phyloP scores from a whole-genome alignment of 108 stramenopile species.

The Cyclotella kingstonii region DNA sequence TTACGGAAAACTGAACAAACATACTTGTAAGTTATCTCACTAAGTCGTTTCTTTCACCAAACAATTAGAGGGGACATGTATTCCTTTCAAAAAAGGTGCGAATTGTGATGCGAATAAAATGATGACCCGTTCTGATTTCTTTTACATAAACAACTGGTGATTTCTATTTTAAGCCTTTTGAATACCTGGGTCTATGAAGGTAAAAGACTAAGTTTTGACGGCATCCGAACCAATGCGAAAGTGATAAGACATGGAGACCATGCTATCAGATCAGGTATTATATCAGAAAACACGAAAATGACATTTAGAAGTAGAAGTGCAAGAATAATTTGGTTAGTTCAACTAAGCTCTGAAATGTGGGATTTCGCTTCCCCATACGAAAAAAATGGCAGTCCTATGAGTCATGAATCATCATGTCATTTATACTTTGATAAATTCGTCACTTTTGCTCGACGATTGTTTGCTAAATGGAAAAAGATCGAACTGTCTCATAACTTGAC shows the following conservation, averaged over 20 bases:
- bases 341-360: slow-evolving; percentile 97
- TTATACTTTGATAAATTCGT: slow-evolving; percentile 88
- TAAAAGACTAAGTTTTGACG: slow-evolving; percentile 54
- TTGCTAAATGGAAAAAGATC: slow-evolving; percentile 83
- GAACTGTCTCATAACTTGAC: slow-evolving; percentile 92
- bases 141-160: too few relatives aligned
- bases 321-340: slow-evolving; percentile 89
- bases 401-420: slow-evolving; percentile 62
- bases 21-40: too few relatives aligned
- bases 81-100: slow-evolving; percentile 54
- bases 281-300: slow-evolving; percentile 84
- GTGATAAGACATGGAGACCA: slow-evolving; percentile 71
- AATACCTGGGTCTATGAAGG: slow-evolving; percentile 86
- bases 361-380: slow-evolving; percentile 84
- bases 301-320: slow-evolving; percentile 90
- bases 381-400: slow-evolving; percentile 35
- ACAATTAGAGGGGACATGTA: slow-evolving; percentile 73
- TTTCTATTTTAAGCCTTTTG: slow-evolving; percentile 29
- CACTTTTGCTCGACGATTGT: slow-evolving; percentile 61
- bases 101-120: too few relatives aligned
- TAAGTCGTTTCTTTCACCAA: neutral
- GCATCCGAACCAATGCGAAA: slow-evolving; percentile 69
- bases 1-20: too few relatives aligned
- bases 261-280: slow-evolving; percentile 65
- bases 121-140: too few relatives aligned